These are phyloP conservation scores for Cordyceps tenuipes DNA, from an alignment of 2,329 filamentous ascomycete genomes.

Conservation along the genomic window DNA sequence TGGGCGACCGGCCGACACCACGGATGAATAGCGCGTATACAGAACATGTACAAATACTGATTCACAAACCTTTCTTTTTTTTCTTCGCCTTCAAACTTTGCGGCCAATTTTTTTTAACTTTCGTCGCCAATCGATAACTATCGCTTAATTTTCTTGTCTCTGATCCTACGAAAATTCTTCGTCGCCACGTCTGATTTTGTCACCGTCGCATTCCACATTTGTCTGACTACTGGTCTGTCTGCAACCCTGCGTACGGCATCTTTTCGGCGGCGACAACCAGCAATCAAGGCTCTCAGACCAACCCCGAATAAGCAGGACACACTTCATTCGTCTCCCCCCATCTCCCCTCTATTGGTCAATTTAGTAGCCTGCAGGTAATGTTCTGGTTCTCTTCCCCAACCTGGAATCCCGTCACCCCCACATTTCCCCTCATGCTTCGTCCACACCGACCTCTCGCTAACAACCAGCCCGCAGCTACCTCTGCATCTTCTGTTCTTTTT, in stretches of 20 bases:
- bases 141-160: background rate
- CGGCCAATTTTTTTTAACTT: background rate
- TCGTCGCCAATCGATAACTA: too few species aligned
- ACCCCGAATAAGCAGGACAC: conserved; percentile 1
- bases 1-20: background rate
- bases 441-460: background rate
- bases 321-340: background rate
- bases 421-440: background rate
- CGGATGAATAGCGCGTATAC: background rate
- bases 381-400: background rate
- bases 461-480: background rate
- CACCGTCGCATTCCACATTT: background rate
- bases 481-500: background rate
- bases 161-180: background rate
- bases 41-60: background rate
- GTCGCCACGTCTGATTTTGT: background rate
- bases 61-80: background rate
- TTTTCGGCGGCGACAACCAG: background rate
- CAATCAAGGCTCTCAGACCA: background rate
- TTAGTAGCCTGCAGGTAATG: background rate
- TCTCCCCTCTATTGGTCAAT: background rate
- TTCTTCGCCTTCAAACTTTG: background rate
- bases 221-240: background rate
- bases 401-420: background rate
- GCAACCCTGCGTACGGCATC: background rate